Conservation (phyloP, 2,329 filamentous ascomycete genomes). For the Verticillium tricorpus region DNA sequence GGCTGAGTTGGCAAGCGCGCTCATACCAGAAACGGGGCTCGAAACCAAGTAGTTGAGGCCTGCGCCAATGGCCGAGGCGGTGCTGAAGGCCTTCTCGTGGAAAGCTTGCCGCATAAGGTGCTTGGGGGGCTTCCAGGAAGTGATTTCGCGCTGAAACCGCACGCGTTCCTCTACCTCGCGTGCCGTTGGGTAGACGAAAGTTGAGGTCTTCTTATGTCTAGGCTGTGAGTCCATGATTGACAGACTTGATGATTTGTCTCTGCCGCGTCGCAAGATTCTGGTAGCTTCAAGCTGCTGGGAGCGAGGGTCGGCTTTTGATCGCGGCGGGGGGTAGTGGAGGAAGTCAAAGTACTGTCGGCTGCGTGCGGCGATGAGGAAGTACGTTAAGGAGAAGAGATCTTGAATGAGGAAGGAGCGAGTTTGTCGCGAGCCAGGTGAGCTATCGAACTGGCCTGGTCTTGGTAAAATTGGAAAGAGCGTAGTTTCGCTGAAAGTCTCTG, state of each 20-base stretch:
- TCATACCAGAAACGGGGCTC: neutral
- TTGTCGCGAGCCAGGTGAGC: too few species aligned
- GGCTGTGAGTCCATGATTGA: neutral
- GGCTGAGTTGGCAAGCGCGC: neutral
- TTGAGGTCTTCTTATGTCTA: neutral
- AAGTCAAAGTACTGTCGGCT: neutral
- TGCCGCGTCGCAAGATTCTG: neutral
- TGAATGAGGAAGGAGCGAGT: too few species aligned
- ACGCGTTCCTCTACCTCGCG: neutral
- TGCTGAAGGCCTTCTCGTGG: neutral
- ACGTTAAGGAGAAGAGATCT: too few species aligned
- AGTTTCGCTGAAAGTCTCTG: too few species aligned
- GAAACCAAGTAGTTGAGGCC: neutral
- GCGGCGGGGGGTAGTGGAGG: too few species aligned
- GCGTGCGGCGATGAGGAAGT: too few species aligned
- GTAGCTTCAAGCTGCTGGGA: too few species aligned
- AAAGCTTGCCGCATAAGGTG: neutral
- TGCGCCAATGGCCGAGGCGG: neutral
- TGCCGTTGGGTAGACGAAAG: neutral
- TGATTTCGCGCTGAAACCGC: neutral
- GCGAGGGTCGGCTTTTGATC: too few species aligned
- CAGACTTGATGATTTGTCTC: neutral
- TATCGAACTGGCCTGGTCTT: too few species aligned
- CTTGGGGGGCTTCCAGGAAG: neutral
- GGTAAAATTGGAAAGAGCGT: too few species aligned